These are phyloP conservation scores for Thalassiosira pacifica DNA, from an alignment of 352 stramenopile genomes.

Conservation along the genomic window DNA sequence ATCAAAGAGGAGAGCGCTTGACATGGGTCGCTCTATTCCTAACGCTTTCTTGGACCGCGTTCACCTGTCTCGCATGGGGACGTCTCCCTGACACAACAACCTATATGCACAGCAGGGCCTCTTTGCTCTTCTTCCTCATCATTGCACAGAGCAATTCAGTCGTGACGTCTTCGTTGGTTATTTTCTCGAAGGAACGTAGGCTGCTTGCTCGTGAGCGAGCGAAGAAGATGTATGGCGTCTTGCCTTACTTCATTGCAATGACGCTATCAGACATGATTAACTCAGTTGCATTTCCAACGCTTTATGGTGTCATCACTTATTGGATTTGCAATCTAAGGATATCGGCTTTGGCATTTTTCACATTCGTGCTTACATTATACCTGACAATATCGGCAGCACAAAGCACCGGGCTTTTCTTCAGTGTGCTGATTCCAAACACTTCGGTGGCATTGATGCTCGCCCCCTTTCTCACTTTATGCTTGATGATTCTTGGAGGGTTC, in stretches of 20 bases:
- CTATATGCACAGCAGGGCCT: conserved; percentile 75
- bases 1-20: conserved; percentile 74
- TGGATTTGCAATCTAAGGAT: conserved; percentile 68
- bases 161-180: conserved; percentile 65
- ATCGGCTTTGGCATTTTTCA: conserved; percentile 67
- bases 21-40: conserved; percentile 65
- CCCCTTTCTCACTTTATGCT: conserved; percentile 74
- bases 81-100: conserved; percentile 65
- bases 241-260: conserved; percentile 82
- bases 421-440: conserved; percentile 70
- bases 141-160: conserved; percentile 78
- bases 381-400: conserved; percentile 77
- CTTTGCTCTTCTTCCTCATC: conserved; percentile 81
- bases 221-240: conserved; percentile 84
- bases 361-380: conserved; percentile 75
- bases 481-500: conserved; percentile 82
- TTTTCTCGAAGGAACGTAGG: conserved; percentile 74
- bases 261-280: conserved; percentile 77
- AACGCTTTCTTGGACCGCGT: conserved; percentile 67
- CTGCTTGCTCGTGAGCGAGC: conserved; percentile 75
- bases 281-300: conserved; percentile 69
- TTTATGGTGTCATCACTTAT: conserved; percentile 74
- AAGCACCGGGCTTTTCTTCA: conserved; percentile 76
- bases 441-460: conserved; percentile 74
- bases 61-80: conserved; percentile 61